phyloP scores from a whole-genome alignment of 352 stramenopile species.

The Halophytophthora polymorphica region DNA sequence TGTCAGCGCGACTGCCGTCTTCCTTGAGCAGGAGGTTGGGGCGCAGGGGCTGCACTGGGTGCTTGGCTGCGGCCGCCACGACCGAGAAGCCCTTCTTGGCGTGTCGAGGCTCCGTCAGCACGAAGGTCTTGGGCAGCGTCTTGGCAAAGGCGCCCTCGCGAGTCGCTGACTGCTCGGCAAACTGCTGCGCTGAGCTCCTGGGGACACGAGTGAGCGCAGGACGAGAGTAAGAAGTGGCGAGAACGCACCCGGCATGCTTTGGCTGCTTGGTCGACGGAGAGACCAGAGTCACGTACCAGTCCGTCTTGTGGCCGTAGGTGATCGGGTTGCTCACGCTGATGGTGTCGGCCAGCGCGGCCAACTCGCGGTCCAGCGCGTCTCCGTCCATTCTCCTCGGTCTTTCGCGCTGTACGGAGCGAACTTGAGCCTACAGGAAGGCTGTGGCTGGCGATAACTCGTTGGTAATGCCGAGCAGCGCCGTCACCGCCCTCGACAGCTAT shows the following conservation, averaged over 20 bases:
- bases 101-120: slow-evolving; percentile 55
- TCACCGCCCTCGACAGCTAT: slow-evolving; percentile 7
- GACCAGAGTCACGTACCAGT: slow-evolving; percentile 44
- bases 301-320: slow-evolving; percentile 62
- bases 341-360: slow-evolving; percentile 66
- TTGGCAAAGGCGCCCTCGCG: slow-evolving; percentile 48
- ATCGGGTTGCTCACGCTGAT: slow-evolving; percentile 78
- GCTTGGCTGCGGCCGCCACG: slow-evolving; percentile 45
- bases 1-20: slow-evolving; percentile 26
- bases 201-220: not conserved
- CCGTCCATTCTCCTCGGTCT: slow-evolving; percentile 14
- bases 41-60: slow-evolving; percentile 52
- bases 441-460: not conserved
- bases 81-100: slow-evolving; percentile 41
- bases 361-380: slow-evolving; percentile 63
- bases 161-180: slow-evolving; percentile 29
- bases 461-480: not conserved
- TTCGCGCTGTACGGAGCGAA: not conserved
- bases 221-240: slow-evolving; percentile 2
- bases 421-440: too few relatives aligned
- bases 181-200: slow-evolving; percentile 52
- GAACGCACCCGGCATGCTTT: too few relatives aligned
- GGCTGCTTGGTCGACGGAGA: not conserved
- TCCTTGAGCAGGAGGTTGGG: slow-evolving; percentile 35
- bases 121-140: slow-evolving; percentile 55